Evolutionary conservation across 140 eudicot species (phyloP).

Genomic region (Stevia rebaudiana): DNA sequence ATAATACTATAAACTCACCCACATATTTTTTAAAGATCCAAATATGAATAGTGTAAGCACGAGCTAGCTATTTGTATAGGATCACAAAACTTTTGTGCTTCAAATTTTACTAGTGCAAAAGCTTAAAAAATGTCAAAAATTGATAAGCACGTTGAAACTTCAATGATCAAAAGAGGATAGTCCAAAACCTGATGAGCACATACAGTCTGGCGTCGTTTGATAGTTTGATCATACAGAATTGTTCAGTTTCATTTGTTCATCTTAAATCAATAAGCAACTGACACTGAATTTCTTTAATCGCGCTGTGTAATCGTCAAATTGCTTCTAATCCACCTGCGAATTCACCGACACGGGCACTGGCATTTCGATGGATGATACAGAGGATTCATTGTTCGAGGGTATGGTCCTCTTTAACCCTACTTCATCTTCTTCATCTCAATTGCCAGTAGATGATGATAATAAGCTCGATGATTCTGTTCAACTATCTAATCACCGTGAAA

Average conservation of each 20-base stretch:
- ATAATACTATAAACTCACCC: too few species aligned
- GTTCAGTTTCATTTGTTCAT: not conserved
- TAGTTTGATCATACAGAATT: slow-evolving; percentile 8
- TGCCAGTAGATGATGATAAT: slow-evolving; percentile 3
- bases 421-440: slow-evolving; percentile 24
- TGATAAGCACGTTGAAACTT: not conserved
- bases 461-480: slow-evolving; percentile 14
- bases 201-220: slow-evolving; percentile 7
- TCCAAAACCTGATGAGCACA: too few species aligned
- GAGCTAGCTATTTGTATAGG: too few species aligned
- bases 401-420: slow-evolving; percentile 51
- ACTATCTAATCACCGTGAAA: slow-evolving; percentile 22
- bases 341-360: slow-evolving; percentile 5
- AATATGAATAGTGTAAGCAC: too few species aligned
- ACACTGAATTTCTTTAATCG: not conserved
- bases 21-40: too few species aligned
- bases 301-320: slow-evolving; percentile 2
- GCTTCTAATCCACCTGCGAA: not conserved
- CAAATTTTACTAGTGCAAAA: too few species aligned
- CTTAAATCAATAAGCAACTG: not conserved
- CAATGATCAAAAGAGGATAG: slow-evolving; percentile 14
- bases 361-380: slow-evolving; percentile 30
- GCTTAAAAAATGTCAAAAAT: not conserved
- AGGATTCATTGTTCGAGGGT: slow-evolving; percentile 72
- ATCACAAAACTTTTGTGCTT: too few species aligned